Evolutionary conservation across 2,329 filamentous ascomycete genomes (phyloP), one percentile per base, ranked within the genome.

Genomic region (Furcasterigmium furcatum): DNA sequence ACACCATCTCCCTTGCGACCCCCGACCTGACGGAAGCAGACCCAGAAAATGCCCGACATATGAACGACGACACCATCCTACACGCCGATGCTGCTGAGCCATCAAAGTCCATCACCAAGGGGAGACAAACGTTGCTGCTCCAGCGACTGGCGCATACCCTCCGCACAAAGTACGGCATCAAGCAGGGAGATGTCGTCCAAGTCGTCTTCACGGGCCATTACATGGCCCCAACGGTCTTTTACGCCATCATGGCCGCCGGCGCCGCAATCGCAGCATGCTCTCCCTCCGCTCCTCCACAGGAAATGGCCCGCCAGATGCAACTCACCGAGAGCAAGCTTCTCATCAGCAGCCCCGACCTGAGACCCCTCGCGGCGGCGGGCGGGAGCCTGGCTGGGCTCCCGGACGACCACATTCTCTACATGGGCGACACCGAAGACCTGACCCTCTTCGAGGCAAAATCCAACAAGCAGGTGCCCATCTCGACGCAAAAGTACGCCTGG

Each of bases 31-130:
- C n/a, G n/a, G n/a, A n/a, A n/a, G n/a, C 34, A 48, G 35, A 46
- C 20, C 41, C 16, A 9, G 36, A 30, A 10, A 51, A 43, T 16
- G 40, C 34, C 2, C n/a, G 50, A 16, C 44, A 41, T 12, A 35
- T 50, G 12, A 55, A 70, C 19, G 72, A 79, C 38, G 68, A 79
- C 43, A 77, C 74, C 0, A 54, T 75, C 3, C 61, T 85, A 4
- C 79, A 84, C 56, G 67, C 72, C 36, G 79, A 82, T 52, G 81
- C 82, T 1, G 68, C 71, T 6, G 66, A 83, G 41, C 77, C 80
- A 0, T 64, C 64, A n/a, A 70, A 74, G 43, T 56, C 59, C 44
- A 62, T 85, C 46, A 84, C 74, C 39, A 82, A 78, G 56, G 63
- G 69, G 1, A 65, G 71, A 24, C 67, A 75, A 3, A 72, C 74